A percentile compares a stretch with the other conserved stretches of the same genome.
phyloP scores from a whole-genome alignment of 257 asterid genomes.

The Nemophila menziesii region DNA sequence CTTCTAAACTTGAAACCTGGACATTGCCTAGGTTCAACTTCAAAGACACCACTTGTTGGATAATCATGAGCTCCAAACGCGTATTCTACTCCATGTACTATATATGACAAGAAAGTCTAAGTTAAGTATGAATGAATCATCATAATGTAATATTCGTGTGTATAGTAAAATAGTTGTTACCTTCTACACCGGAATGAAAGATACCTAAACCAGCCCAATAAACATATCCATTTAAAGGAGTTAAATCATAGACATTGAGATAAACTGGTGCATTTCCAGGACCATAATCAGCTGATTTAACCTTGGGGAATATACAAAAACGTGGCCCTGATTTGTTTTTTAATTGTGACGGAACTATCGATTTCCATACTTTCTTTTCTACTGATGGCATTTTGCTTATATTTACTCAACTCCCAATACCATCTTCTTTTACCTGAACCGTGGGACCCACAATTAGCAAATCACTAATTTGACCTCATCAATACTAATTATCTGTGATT shows the following conservation, averaged over 20 bases:
- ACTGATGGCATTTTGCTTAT: conserved; percentile 50
- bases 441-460: not conserved
- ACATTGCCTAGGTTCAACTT: conserved; percentile 89
- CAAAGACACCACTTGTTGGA: conserved; percentile 84
- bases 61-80: conserved; percentile 93
- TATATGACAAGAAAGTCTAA: not conserved
- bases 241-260: conserved; percentile 87
- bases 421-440: conserved; percentile 34
- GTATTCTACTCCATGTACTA: conserved; percentile 90
- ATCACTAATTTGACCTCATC: not conserved
- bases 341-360: conserved; percentile 44
- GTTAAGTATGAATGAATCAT: conserved; percentile 1
- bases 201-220: conserved; percentile 97
- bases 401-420: conserved; percentile 22
- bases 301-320: conserved; percentile 80
- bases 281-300: conserved; percentile 43
- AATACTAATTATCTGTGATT: not conserved
- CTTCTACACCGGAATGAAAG: conserved; percentile 96
- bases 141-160: not conserved
- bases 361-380: conserved; percentile 72
- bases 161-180: conserved; percentile 22
- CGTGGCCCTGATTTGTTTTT: conserved; percentile 48
- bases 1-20: conserved; percentile 87
- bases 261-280: conserved; percentile 55
- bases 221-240: conserved; percentile 74